Evolutionary conservation across 306 rosid species (phyloP).

Genomic region (Albizia julibrissin): DNA sequence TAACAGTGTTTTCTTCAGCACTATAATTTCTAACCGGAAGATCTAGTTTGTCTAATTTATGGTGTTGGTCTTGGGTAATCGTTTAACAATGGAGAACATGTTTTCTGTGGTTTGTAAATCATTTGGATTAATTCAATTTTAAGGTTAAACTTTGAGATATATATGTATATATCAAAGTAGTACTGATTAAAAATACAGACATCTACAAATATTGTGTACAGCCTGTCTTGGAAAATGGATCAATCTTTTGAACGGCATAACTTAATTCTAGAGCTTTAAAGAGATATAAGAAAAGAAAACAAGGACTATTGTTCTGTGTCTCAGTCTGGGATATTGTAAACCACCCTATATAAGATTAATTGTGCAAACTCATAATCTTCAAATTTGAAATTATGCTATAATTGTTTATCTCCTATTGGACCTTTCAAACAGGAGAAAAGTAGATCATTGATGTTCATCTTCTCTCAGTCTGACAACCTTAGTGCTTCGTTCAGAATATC

Average conservation of each 20-base stretch:
- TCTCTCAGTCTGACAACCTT: constrained; percentile 16
- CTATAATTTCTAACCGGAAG: background rate
- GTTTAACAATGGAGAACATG: background rate
- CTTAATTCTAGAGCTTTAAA: background rate
- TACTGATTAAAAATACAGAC: background rate
- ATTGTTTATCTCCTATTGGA: background rate
- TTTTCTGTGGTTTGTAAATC: background rate
- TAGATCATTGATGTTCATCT: background rate
- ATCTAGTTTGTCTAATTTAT: background rate
- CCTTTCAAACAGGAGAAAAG: background rate
- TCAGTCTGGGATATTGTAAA: background rate
- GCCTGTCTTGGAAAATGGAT: background rate
- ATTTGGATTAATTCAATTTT: background rate
- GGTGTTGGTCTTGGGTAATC: background rate
- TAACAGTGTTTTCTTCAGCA: background rate
- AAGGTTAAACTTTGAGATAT: background rate
- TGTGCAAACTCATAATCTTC: background rate
- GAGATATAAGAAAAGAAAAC: background rate
- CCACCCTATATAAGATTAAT: background rate
- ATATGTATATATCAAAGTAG: background rate
- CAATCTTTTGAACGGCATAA: background rate
- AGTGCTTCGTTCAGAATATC: constrained; percentile 10
- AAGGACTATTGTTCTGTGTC: background rate
- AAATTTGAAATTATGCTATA: background rate
- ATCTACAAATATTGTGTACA: background rate